phyloP scores from a whole-genome alignment of 1,284 basidiomycete genomes.

The Trametes hirsuta region DNA sequence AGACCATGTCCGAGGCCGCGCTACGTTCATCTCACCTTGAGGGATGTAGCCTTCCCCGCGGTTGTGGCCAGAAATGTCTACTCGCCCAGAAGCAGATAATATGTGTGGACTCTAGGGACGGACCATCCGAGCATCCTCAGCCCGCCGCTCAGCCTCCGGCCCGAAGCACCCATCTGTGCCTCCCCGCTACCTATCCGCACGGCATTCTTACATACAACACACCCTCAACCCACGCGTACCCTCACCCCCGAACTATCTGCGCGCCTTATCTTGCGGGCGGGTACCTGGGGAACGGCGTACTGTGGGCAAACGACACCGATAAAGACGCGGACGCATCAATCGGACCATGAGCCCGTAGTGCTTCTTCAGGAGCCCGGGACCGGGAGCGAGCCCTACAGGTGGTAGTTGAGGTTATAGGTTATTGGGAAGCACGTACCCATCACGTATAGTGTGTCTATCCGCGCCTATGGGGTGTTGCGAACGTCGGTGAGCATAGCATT shows the following conservation, averaged over 20 bases:
- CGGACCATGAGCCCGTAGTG: constrained; percentile 20
- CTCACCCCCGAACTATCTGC: constrained; percentile 9
- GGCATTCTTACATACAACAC: not conserved
- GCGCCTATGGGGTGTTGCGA: not conserved
- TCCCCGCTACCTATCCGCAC: not conserved
- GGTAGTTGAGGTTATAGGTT: constrained; percentile 18
- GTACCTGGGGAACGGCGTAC: constrained; percentile 9
- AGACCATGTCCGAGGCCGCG: too few species aligned
- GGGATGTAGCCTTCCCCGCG: too few species aligned
- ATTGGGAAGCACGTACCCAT: constrained; percentile 19
- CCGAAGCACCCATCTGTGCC: too few species aligned
- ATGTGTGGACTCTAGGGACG: too few species aligned
- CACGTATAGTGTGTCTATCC: constrained; percentile 13
- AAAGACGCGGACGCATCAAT: constrained; percentile 8
- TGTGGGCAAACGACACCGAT: constrained; percentile 12
- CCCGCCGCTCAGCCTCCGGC: too few species aligned
- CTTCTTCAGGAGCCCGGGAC: constrained; percentile 12
- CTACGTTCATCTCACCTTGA: too few species aligned
- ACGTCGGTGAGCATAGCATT: not conserved
- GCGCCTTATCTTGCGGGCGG: not conserved
- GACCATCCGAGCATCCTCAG: too few species aligned
- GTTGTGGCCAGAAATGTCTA: too few species aligned
- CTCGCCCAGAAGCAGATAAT: too few species aligned
- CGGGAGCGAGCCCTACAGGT: constrained; percentile 2
- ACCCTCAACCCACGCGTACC: not conserved